Base-by-base conservation (phyloP, 306 rosid species). In the Oemleria cerasiformis region DNA sequence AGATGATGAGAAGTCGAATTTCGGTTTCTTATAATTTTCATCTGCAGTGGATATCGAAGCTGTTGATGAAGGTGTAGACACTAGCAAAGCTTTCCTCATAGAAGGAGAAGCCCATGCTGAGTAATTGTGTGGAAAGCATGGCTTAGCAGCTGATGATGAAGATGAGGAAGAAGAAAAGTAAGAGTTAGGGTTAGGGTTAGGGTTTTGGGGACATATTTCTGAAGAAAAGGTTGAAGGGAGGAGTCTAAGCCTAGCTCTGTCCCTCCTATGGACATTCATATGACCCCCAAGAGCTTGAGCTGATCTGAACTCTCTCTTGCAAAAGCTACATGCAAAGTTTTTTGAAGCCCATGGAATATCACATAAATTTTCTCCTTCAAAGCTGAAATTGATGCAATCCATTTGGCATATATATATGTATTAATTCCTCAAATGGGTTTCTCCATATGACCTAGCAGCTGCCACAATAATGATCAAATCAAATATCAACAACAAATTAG, bases 231-330 rank as follows among this genome's bases (percentile, higher is more conserved):
- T 75, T 9, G 82, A 73, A 50, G 75, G 60, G 1, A 88, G 78
- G 38, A 84, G 84, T 70, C 88, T 84, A 73, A 90, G 67, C 74
- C 89, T 88, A 49, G 95, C 96, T 77, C 95, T 88, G 76, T 92
- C 98, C 80, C 90, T 86, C 66, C 96, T 86, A 53, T 92, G 98
- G 69, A 92, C 92, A 82, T 92, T 92, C 97, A 92, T 92, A 45
- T 88, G 96, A 40, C 96, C 96, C 40, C 96, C 96, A 67, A 90
- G 82, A 43, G 92, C 97, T 80, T 89, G 96, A 71, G 98, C 96
- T 23, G 96, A 92, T 59, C 81, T 86, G 80, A 92, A 92, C 73
- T 84, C 90, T 81, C 95, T 92, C 65, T 76, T 83, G 86, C 98
- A 92, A 78, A 92, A 92, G 81, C 87, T 87, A 65, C 97, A 92